Evolutionary conservation across 1,139 yeast species (phyloP).

Genomic region (Saccharomyces hybrid): DNA sequence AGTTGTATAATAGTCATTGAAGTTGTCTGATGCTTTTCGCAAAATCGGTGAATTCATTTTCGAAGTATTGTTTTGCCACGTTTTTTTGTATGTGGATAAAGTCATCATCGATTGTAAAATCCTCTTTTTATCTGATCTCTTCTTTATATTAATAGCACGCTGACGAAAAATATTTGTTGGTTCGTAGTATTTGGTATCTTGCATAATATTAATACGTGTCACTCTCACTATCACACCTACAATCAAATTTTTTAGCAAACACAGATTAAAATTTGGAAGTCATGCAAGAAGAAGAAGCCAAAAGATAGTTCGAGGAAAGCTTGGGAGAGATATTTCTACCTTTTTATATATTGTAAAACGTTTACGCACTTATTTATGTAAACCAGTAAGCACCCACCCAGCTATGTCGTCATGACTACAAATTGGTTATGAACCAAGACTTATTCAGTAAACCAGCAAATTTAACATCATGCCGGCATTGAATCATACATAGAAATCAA

Average conservation of each 20-base stretch:
- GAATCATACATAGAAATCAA: not conserved
- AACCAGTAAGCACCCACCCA: not conserved
- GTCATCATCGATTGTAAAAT: conserved; percentile 5
- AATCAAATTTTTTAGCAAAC: not conserved
- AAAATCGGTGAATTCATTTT: conserved; percentile 17
- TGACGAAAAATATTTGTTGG: conserved; percentile 25
- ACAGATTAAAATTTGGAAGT: not conserved
- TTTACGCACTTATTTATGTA: not conserved
- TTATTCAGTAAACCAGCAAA: not conserved
- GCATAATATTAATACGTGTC: not conserved
- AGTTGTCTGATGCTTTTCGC: conserved; percentile 25
- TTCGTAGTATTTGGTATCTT: conserved; percentile 15
- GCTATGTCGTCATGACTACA: not conserved
- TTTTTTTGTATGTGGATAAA: conserved; percentile 7
- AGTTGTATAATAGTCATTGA: conserved; percentile 24
- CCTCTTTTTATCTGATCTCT: conserved; percentile 5
- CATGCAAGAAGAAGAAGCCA: not conserved
- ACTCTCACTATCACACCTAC: not conserved
- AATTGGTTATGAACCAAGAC: not conserved
- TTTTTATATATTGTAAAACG: not conserved
- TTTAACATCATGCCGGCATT: not conserved
- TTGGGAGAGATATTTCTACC: not conserved
- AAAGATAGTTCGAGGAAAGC: not conserved
- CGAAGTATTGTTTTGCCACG: conserved; percentile 18
- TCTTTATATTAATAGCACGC: conserved; percentile 20